These are phyloP conservation scores for Marasmius tenuissimus DNA, from an alignment of 1,284 basidiomycete genomes.

Conservation along the genomic window DNA sequence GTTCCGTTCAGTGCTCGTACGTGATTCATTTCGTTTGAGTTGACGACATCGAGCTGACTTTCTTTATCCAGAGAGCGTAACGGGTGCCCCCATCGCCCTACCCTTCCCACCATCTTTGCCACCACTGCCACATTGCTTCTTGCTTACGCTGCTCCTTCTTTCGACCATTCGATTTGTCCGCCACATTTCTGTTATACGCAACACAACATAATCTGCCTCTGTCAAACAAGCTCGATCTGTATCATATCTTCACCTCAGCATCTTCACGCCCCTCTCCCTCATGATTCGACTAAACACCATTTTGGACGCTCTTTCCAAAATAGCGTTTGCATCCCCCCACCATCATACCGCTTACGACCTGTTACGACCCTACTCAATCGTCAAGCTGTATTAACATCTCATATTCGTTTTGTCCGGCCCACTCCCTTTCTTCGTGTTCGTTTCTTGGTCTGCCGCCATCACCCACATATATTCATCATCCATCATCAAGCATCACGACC, in stretches of 20 bases:
- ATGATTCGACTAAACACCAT: background rate
- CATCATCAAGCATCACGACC: no score
- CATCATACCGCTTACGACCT: no score
- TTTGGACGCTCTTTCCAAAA: background rate
- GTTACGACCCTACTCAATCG: no score
- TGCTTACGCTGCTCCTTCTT: background rate
- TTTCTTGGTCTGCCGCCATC: no score
- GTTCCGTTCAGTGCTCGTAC: conserved; percentile 49
- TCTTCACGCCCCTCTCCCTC: background rate
- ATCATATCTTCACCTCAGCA: background rate
- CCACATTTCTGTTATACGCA: background rate
- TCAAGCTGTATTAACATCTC: no score
- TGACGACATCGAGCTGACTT: conserved; percentile 9
- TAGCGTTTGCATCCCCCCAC: no score
- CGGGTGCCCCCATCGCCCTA: conserved; percentile 19
- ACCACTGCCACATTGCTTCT: background rate
- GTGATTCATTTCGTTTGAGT: conserved; percentile 22
- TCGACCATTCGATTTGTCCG: background rate
- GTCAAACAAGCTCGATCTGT: conserved; percentile 2
- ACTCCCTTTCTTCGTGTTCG: no score
- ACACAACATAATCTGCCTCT: conserved; percentile 1
- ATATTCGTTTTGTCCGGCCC: no score
- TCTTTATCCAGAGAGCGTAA: conserved; percentile 31
- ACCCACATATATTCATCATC: no score
- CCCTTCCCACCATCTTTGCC: background rate